Evolutionary conservation across 306 rosid genomes (phyloP).

Genomic region (Vachellia collinsii): DNA sequence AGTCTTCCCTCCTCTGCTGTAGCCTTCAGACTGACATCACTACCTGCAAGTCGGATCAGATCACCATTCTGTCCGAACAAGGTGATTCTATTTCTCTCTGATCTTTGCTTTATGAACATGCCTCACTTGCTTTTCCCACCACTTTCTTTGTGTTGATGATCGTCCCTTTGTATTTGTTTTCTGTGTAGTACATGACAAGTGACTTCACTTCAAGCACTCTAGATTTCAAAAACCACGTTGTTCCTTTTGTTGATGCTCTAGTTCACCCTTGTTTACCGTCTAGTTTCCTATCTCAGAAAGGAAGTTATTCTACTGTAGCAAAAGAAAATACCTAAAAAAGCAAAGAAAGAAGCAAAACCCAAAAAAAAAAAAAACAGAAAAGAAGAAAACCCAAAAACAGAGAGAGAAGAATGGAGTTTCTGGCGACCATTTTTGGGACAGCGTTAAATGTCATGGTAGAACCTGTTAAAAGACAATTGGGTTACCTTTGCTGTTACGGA

Average conservation of each 20-base stretch:
- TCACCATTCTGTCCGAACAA: no score
- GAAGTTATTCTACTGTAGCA: neutral
- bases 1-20: neutral
- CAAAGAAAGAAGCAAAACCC: no score
- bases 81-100: no score
- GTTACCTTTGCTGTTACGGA: neutral
- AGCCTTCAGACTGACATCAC: no score
- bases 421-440: neutral
- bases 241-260: neutral
- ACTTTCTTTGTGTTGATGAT: no score
- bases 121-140: no score
- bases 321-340: neutral
- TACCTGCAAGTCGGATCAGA: no score
- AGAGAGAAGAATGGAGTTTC: neutral
- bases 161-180: no score
- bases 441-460: neutral
- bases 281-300: neutral
- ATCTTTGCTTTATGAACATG: no score
- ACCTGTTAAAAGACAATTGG: neutral
- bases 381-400: no score
- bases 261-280: neutral
- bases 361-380: no score
- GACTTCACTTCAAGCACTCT: neutral
- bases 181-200: neutral
- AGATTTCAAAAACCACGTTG: neutral